A percentile compares a stretch with the other conserved stretches of the same genome.
These are phyloP conservation scores for Chrysopogon serrulatus DNA, from an alignment of 176 grass and related monocot species.

Conservation along the genomic window DNA sequence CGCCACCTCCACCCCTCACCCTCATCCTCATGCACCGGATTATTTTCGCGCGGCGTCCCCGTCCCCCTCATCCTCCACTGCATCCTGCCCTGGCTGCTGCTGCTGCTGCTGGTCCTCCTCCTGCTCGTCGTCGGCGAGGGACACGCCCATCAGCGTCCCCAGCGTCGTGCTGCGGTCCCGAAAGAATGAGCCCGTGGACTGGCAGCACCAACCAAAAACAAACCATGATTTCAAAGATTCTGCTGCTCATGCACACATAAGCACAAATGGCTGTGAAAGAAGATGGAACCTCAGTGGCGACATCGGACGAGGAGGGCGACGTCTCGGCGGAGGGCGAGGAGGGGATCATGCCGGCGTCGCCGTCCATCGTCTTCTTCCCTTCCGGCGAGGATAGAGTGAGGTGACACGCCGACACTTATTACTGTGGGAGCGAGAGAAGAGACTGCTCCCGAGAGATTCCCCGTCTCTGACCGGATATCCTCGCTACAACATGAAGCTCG, in stretches of 20 bases:
- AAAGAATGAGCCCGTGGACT: conserved; percentile 98
- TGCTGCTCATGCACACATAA: not conserved
- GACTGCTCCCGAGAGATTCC: not conserved
- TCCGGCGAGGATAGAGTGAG: not conserved
- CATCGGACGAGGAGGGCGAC: conserved; percentile 77
- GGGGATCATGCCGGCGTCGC: conserved; percentile 38
- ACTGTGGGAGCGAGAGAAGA: not conserved
- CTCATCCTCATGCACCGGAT: not conserved
- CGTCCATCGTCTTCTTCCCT: conserved; percentile 40
- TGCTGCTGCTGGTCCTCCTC: not conserved
- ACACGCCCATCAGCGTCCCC: conserved; percentile 95
- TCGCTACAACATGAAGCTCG: not conserved
- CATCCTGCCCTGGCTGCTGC: not conserved
- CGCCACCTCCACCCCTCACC: conserved; percentile 15
- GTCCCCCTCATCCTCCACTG: not conserved
- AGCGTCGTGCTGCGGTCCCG: conserved; percentile 89
- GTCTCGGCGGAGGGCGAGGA: conserved; percentile 68
- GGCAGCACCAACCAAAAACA: not conserved
- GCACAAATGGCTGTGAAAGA: not conserved
- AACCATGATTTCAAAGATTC: not conserved
- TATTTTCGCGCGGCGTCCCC: not conserved
- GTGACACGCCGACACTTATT: not conserved
- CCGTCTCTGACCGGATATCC: not conserved
- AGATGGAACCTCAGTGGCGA: conserved; percentile 63
- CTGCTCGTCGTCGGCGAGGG: conserved; percentile 34